Evolutionary conservation across 2,329 filamentous ascomycete genomes (phyloP).

Genomic region (Alternaria triticimaculans): DNA sequence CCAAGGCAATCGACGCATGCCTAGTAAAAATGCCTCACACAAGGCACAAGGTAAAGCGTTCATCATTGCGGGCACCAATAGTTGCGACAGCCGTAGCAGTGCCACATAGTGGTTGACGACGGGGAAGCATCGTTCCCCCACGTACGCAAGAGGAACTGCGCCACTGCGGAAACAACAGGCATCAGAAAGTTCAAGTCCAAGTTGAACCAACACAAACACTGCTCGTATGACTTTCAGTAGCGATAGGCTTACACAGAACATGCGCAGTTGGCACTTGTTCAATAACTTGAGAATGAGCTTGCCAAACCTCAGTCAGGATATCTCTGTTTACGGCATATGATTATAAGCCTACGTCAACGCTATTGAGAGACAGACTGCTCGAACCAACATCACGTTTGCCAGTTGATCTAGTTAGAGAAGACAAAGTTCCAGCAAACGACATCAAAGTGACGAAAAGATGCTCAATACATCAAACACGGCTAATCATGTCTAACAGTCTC

Average conservation of each 20-base stretch:
- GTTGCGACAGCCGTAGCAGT: background rate
- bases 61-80: background rate
- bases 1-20: background rate
- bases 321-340: background rate
- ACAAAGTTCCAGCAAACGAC: background rate
- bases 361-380: background rate
- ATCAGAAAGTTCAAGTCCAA: background rate
- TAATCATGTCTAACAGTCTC: background rate
- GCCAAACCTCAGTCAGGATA: too few species aligned
- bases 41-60: background rate
- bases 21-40: background rate
- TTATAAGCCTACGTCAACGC: background rate
- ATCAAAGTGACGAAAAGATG: background rate
- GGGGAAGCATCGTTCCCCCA: background rate
- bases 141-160: background rate
- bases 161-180: background rate
- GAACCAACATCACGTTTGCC: background rate
- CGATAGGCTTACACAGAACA: background rate
- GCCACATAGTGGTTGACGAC: background rate
- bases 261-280: background rate
- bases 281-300: background rate
- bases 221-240: background rate
- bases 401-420: background rate
- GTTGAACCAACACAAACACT: background rate
- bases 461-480: background rate